Evolutionary conservation across 129 eudicot genomes (phyloP).

Genomic region (Flaveria linearis): DNA sequence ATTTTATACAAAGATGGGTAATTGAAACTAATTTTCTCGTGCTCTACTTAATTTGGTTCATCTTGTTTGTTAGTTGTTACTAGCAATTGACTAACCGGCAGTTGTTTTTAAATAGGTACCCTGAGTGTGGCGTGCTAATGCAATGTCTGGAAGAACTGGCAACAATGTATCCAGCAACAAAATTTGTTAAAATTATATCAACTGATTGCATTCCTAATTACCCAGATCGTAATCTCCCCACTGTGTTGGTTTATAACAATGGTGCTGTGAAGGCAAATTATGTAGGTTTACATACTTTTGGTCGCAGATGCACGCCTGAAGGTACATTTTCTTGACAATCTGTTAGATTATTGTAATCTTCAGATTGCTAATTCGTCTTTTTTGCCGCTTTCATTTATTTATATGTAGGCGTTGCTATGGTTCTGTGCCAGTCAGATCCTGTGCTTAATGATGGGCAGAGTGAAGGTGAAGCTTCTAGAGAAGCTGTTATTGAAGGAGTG

Average conservation of each 20-base stretch:
- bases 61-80: neutral
- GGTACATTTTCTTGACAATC: slow-evolving; percentile 44
- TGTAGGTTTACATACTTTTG: slow-evolving; percentile 72
- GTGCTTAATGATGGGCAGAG: slow-evolving; percentile 80
- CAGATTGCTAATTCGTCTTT: neutral
- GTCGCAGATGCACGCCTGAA: slow-evolving; percentile 93
- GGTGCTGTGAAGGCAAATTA: slow-evolving; percentile 90
- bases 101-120: slow-evolving; percentile 46
- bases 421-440: slow-evolving; percentile 84
- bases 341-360: neutral
- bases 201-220: slow-evolving; percentile 96
- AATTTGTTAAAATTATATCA: slow-evolving; percentile 87
- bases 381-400: neutral
- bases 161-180: slow-evolving; percentile 79
- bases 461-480: slow-evolving; percentile 69
- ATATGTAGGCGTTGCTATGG: slow-evolving; percentile 70
- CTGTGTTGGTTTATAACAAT: slow-evolving; percentile 85
- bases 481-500: slow-evolving; percentile 72
- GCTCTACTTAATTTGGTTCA: neutral
- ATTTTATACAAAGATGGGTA: slow-evolving; percentile 88
- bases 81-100: slow-evolving; percentile 12
- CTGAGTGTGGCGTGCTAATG: slow-evolving; percentile 75
- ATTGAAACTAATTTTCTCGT: slow-evolving; percentile 5
- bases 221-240: slow-evolving; percentile 92
- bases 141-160: slow-evolving; percentile 81